Percentiles rank a stretch among this genome's conserved stretches.
Conservation (phyloP, 805 yeast species). For the Saturnispora halmiae region DNA sequence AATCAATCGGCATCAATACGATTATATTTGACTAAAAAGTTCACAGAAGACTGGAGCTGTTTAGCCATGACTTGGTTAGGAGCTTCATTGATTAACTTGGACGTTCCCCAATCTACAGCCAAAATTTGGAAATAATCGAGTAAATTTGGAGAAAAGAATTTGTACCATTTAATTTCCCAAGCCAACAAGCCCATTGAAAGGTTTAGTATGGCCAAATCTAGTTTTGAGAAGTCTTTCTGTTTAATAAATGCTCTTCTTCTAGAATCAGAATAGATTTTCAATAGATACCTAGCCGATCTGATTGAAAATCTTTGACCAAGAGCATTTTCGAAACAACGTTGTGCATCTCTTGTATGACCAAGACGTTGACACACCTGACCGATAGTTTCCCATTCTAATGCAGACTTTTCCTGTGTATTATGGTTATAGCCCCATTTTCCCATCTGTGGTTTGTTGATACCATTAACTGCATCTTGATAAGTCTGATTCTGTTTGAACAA, state of each 20-base stretch:
- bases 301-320: conserved; percentile 71
- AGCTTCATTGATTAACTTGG: conserved; percentile 61
- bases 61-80: neutral
- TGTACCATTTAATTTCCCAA: conserved; percentile 99
- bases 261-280: conserved; percentile 44
- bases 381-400: conserved; percentile 73
- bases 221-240: conserved; percentile 18
- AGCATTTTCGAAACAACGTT: conserved; percentile 71
- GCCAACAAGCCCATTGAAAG: conserved; percentile 70
- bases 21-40: neutral
- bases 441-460: conserved; percentile 1
- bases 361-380: conserved; percentile 81
- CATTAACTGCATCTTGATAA: conserved; percentile 4
- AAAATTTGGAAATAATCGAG: conserved; percentile 49
- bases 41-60: neutral
- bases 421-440: conserved; percentile 10
- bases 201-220: conserved; percentile 55
- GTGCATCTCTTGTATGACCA: conserved; percentile 81
- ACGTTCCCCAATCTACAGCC: conserved; percentile 67
- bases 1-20: neutral
- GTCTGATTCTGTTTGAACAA: conserved; percentile 44
- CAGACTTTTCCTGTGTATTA: conserved; percentile 26
- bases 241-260: conserved; percentile 3
- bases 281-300: conserved; percentile 62
- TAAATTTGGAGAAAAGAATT: conserved; percentile 72